phyloP scores from a whole-genome alignment of 1,284 basidiomycete species.

The Ustilago loliicola region DNA sequence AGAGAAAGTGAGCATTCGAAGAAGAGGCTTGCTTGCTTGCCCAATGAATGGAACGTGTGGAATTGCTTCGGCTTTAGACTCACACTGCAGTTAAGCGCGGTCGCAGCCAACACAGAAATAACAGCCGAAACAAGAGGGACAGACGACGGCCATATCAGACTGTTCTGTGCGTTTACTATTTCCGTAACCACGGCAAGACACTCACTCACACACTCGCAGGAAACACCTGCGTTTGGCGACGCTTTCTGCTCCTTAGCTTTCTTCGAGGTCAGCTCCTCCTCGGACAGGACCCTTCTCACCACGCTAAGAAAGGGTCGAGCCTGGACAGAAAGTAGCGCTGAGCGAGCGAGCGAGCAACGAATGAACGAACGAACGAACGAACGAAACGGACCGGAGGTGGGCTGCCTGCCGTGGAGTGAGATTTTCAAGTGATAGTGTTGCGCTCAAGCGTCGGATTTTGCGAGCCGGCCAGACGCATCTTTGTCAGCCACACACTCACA shows the following conservation, averaged over 20 bases:
- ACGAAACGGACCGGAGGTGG: neutral
- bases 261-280: neutral
- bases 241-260: neutral
- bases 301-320: no score
- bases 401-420: slow-evolving; percentile 8
- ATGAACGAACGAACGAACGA: neutral
- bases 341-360: no score
- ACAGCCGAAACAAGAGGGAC: neutral
- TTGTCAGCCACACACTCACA: slow-evolving; percentile 13
- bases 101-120: slow-evolving; percentile 2
- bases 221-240: no score
- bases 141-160: slow-evolving; percentile 2
- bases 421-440: neutral
- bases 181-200: neutral
- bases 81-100: neutral
- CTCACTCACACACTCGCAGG: neutral
- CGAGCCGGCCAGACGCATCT: slow-evolving; percentile 11
- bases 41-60: neutral
- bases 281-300: neutral
- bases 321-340: no score
- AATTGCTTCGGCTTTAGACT: neutral
- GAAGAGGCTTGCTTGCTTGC: neutral
- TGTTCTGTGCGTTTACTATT: neutral
- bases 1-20: slow-evolving; percentile 6
- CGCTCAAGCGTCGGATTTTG: slow-evolving; percentile 18